Evolutionary conservation across 2,329 filamentous ascomycete species (phyloP).

Genomic region (Lecanicillium sp.): DNA sequence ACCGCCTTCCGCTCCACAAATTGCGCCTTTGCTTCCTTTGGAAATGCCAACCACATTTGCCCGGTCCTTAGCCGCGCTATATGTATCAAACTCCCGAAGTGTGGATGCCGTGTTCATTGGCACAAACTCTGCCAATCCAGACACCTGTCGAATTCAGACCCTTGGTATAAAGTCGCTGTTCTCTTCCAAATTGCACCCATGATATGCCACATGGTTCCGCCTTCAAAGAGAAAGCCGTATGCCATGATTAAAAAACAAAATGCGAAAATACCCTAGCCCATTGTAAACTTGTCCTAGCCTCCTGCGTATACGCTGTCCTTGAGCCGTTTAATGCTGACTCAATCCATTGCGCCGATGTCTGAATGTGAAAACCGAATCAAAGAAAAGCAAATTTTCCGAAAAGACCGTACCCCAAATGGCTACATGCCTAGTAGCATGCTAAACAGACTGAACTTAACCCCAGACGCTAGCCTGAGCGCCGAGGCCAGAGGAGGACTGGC

Average conservation of each 20-base stretch:
- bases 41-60: conserved; percentile 2
- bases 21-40: conserved; percentile 6
- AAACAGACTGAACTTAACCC: conserved; percentile 66
- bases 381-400: conserved; percentile 9
- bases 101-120: conserved; percentile 5
- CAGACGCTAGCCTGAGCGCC: conserved; percentile 90
- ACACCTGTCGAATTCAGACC: conserved; percentile 4
- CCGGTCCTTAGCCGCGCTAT: conserved; percentile 5
- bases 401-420: conserved; percentile 7
- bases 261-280: too few relatives aligned
- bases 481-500: conserved; percentile 69
- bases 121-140: conserved; percentile 4
- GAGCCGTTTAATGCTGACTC: too few relatives aligned
- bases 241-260: too few relatives aligned
- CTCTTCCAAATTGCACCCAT: conserved; percentile 2
- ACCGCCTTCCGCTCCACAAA: neutral
- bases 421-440: neutral
- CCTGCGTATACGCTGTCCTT: too few relatives aligned
- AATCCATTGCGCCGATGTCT: too few relatives aligned
- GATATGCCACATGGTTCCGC: conserved; percentile 5
- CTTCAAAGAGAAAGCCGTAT: too few relatives aligned
- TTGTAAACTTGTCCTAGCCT: too few relatives aligned
- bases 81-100: conserved; percentile 8
- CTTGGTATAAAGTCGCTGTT: conserved; percentile 6
- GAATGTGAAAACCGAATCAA: conserved; percentile 9